Evolutionary conservation across 495 filamentous ascomycete species (phyloP).

Genomic region (Niebla homalea): DNA sequence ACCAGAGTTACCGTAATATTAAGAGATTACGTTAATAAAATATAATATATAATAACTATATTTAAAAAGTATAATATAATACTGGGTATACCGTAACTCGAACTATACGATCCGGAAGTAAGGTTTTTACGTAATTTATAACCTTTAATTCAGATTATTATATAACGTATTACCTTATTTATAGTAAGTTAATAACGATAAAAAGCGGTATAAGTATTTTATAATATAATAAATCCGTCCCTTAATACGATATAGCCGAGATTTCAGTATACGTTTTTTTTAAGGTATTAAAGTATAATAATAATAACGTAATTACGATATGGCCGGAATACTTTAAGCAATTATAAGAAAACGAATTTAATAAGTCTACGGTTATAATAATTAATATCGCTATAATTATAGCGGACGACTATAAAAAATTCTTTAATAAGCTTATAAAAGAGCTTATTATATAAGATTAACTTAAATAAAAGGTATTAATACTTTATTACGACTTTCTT

Average conservation of each 20-base stretch:
- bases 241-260: not conserved
- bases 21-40: too few relatives aligned
- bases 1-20: too few relatives aligned
- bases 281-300: not conserved
- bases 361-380: not conserved
- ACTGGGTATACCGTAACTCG: not conserved
- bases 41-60: too few relatives aligned
- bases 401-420: not conserved
- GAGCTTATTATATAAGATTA: too few relatives aligned
- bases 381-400: not conserved
- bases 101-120: not conserved
- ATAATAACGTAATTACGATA: not conserved
- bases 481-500: not conserved
- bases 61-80: not conserved
- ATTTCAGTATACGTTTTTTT: not conserved
- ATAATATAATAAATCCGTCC: not conserved
- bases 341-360: not conserved
- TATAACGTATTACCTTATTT: not conserved
- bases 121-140: slow-evolving; percentile 1
- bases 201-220: not conserved
- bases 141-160: not conserved
- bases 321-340: not conserved
- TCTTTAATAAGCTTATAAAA: not conserved
- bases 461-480: not conserved
- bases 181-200: not conserved